phyloP scores from a whole-genome alignment of 2,329 filamentous ascomycete species.

The Colletotrichum tabaci region DNA sequence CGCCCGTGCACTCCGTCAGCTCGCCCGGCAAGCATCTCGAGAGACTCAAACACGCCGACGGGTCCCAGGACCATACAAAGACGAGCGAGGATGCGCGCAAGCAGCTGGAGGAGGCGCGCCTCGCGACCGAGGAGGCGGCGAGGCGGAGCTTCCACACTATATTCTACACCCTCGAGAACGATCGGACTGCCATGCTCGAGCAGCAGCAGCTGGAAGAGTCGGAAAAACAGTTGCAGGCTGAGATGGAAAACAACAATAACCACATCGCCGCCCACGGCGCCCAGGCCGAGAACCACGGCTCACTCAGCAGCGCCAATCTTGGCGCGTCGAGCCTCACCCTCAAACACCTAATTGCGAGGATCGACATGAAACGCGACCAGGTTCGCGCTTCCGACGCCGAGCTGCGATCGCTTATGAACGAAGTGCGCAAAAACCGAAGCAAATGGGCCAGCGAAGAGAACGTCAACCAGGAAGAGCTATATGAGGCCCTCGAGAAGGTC shows the following conservation, averaged over 20 bases:
- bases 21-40: slow-evolving; percentile 70
- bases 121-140: slow-evolving; percentile 89
- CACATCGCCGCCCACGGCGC: slow-evolving; percentile 65
- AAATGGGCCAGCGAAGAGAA: slow-evolving; percentile 99
- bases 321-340: slow-evolving; percentile 96
- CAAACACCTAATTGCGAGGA: slow-evolving; percentile 96
- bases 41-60: slow-evolving; percentile 66
- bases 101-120: slow-evolving; percentile 92
- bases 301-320: slow-evolving; percentile 92
- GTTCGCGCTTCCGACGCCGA: slow-evolving; percentile 95
- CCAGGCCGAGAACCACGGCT: slow-evolving; percentile 81
- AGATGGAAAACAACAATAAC: slow-evolving; percentile 81
- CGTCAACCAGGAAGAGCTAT: slow-evolving; percentile 96
- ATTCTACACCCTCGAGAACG: slow-evolving; percentile 96
- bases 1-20: slow-evolving; percentile 73
- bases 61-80: slow-evolving; percentile 71
- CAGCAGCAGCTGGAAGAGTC: slow-evolving; percentile 97
- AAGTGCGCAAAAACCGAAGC: slow-evolving; percentile 96
- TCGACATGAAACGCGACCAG: slow-evolving; percentile 91
- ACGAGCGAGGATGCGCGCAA: slow-evolving; percentile 91
- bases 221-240: slow-evolving; percentile 94
- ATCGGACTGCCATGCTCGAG: slow-evolving; percentile 96
- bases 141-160: slow-evolving; percentile 93
- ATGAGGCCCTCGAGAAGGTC: slow-evolving; percentile 97
- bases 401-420: slow-evolving; percentile 92